Base-by-base conservation (phyloP, 768 basidiomycete species). In the Coprinopsis marcescibilis region DNA sequence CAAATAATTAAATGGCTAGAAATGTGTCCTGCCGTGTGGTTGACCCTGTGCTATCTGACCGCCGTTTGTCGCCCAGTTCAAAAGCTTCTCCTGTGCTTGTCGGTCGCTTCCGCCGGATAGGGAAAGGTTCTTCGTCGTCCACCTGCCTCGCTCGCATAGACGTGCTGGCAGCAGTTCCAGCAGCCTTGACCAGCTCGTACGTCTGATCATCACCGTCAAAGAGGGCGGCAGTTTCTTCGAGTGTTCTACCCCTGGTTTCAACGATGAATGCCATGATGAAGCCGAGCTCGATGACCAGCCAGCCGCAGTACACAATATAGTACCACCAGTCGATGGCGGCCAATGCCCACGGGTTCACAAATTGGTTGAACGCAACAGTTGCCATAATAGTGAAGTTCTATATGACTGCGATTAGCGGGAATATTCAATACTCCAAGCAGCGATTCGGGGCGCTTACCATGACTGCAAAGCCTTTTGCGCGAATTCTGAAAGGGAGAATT, bases 311-410 rank as follows among this genome's bases (percentile, higher is more conserved):
- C 13, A 76, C 75, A 21, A 83, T 60, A 51, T 83, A 82, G 48
- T 80, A 79, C 65, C 71, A 70, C 78, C 78, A 80, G 42, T 70
- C 70, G 17, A 80, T 71, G 8, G 69, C 69, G 3, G 69, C 64
- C 19, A 90, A 65, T 1, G 87, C 88, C 68, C 81, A 78, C 5
- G 88, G 85, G 54, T 89, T 89, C 39, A 87, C 77, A 45, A 87
- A 85, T 57, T 85, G 83, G 55, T 85, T 90, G 63, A 91, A 83
- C 2, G 86, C 82, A 21, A 85, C 67, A 1, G 83, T 77, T 29
- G 84, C 66, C 56, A 77, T 81, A 23, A 85, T 69, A 3, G 70
- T 69, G 42, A 85, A 63, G 59, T 82, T 84, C 82, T 83, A 53
- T 3, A 45, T 55, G 32, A 51, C 33, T 23, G 20, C 32, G 2